These are phyloP conservation scores for Solanum lignicaule DNA, from an alignment of 257 asterid genomes.

Conservation along the genomic window DNA sequence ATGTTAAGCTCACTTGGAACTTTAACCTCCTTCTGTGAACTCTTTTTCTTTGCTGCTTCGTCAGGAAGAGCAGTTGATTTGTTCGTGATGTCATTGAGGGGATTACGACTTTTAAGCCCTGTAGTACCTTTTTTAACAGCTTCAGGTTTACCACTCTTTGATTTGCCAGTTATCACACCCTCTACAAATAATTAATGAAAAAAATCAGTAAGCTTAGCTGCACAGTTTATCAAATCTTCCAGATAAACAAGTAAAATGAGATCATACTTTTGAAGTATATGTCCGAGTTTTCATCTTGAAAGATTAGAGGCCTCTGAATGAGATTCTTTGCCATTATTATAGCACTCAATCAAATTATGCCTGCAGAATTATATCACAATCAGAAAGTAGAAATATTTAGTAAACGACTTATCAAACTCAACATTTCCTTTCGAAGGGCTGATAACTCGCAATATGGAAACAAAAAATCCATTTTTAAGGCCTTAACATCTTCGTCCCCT, in stretches of 20 bases:
- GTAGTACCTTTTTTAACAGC: slow-evolving; percentile 30
- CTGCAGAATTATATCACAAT: not conserved
- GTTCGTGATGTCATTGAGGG: slow-evolving; percentile 68
- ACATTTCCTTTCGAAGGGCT: not conserved
- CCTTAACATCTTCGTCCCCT: not conserved
- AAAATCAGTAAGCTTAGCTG: not conserved
- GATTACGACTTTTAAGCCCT: slow-evolving; percentile 43
- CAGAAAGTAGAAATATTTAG: not conserved
- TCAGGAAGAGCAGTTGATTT: slow-evolving; percentile 29
- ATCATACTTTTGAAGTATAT: slow-evolving; percentile 34
- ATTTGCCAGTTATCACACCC: slow-evolving; percentile 25
- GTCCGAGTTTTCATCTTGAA: slow-evolving; percentile 48
- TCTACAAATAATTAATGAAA: slow-evolving; percentile 17
- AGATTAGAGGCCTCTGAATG: slow-evolving; percentile 38
- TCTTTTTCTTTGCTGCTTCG: slow-evolving; percentile 28
- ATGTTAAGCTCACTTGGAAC: slow-evolving; percentile 7
- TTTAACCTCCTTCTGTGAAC: slow-evolving; percentile 12
- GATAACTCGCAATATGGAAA: not conserved
- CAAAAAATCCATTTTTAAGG: not conserved
- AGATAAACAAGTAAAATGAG: not conserved
- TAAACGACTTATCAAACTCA: not conserved
- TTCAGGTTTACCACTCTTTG: slow-evolving; percentile 26
- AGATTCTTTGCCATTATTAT: slow-evolving; percentile 49
- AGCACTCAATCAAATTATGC: not conserved
- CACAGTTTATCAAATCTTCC: not conserved